Percentiles rank a stretch among this genome's conserved stretches.
Conservation (phyloP, 352 stramenopile species). For the Phytophthora kernoviae region DNA sequence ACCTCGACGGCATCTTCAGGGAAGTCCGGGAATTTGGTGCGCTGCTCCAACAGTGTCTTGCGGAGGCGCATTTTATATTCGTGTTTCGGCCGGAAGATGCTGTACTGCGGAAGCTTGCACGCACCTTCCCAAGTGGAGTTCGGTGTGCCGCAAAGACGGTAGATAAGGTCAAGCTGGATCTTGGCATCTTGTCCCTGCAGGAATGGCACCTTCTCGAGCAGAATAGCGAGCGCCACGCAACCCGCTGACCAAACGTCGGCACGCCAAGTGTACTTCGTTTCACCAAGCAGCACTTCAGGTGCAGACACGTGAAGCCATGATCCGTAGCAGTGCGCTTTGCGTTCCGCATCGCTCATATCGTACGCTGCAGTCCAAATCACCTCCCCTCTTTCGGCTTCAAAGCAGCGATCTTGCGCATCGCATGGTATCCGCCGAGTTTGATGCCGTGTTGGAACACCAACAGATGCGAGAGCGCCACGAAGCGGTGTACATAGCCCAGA, state of each 20-base stretch:
- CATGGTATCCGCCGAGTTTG: constrained; percentile 75
- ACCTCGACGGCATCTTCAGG: constrained; percentile 62
- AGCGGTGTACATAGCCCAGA: constrained; percentile 77
- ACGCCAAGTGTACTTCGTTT: constrained; percentile 70
- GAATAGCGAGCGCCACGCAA: constrained; percentile 64
- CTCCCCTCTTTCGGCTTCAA: constrained; percentile 44
- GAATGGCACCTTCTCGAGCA: constrained; percentile 69
- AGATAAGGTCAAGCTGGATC: constrained; percentile 82
- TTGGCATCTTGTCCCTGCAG: constrained; percentile 65
- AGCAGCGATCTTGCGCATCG: constrained; percentile 56
- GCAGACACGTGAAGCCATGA: constrained; percentile 69
- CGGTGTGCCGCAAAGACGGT: constrained; percentile 76
- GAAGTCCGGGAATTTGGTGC: constrained; percentile 57
- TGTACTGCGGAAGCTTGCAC: constrained; percentile 61
- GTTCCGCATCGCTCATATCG: constrained; percentile 75
- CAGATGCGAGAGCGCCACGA: constrained; percentile 70
- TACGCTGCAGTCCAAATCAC: constrained; percentile 37
- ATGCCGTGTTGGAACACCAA: constrained; percentile 72
- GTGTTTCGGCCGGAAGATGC: constrained; percentile 60
- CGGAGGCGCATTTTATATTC: constrained; percentile 79
- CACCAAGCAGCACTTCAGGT: constrained; percentile 77
- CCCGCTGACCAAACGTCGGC: constrained; percentile 80
- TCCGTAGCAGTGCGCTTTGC: constrained; percentile 75
- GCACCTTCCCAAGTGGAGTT: constrained; percentile 54
- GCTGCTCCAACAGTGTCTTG: constrained; percentile 79